A percentile compares a stretch with the other conserved stretches of the same genome.
phyloP scores from a whole-genome alignment of 2,329 filamentous ascomycete genomes.

The Neurospora crassa region DNA sequence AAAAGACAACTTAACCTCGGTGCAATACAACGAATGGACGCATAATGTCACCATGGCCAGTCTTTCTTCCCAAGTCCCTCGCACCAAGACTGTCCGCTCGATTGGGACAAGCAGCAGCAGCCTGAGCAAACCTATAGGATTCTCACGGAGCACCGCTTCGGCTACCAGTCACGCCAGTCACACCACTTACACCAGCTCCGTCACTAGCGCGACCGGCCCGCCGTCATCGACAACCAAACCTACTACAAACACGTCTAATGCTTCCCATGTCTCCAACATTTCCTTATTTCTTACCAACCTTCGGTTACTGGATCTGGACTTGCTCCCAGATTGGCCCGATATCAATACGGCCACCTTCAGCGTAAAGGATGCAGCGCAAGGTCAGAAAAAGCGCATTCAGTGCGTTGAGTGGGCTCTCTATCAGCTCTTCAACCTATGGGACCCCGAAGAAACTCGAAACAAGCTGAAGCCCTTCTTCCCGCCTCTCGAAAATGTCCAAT shows the following conservation, averaged over 20 bases:
- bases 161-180: neutral
- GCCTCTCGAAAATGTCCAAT: constrained; percentile 80
- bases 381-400: constrained; percentile 74
- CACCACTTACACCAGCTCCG: constrained; percentile 3
- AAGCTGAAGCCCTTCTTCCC: constrained; percentile 89
- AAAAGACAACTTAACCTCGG: neutral
- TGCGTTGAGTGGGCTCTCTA: constrained; percentile 88
- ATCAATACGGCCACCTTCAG: constrained; percentile 64
- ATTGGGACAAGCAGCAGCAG: constrained; percentile 11
- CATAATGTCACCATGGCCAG: constrained; percentile 18
- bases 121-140: constrained; percentile 1
- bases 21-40: neutral
- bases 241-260: constrained; percentile 1
- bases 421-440: constrained; percentile 76
- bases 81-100: constrained; percentile 18
- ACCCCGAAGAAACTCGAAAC: constrained; percentile 65
- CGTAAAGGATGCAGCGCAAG: constrained; percentile 53
- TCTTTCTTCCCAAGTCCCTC: constrained; percentile 15
- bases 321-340: constrained; percentile 67
- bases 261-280: constrained; percentile 37
- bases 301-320: constrained; percentile 71
- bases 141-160: constrained; percentile 3
- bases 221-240: constrained; percentile 4
- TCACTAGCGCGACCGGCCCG: neutral
- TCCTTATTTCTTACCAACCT: constrained; percentile 74